phyloP scores from a whole-genome alignment of 129 eudicot species.

The Centrapalus pauciflorus region DNA sequence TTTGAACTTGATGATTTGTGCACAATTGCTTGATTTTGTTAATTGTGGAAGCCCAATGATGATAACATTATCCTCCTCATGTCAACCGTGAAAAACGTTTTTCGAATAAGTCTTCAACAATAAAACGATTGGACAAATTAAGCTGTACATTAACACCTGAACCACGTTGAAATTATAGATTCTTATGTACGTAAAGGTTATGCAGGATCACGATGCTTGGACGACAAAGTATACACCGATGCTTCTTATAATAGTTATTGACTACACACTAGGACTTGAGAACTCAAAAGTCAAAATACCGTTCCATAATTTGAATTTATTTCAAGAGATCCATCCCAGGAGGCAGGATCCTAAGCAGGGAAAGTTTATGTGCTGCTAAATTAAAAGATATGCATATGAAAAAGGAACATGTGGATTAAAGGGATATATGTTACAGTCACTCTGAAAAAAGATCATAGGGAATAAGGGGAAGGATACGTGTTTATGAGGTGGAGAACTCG shows the following conservation, averaged over 20 bases:
- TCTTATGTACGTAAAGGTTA: too few species aligned
- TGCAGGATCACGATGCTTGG: too few species aligned
- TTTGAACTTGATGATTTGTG: background rate
- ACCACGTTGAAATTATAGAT: too few species aligned
- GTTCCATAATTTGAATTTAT: background rate
- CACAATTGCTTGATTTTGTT: background rate
- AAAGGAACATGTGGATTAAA: background rate
- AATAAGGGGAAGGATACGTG: background rate
- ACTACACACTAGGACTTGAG: background rate
- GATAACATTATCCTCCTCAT: background rate
- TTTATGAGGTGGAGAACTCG: background rate
- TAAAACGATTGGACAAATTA: background rate
- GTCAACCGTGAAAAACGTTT: too few species aligned
- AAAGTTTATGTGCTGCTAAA: background rate
- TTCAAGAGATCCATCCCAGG: background rate
- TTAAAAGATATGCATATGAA: background rate
- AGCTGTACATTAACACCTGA: background rate
- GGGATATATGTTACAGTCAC: background rate
- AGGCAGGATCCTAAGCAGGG: background rate
- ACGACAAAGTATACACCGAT: background rate
- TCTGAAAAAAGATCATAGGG: background rate
- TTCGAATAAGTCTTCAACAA: background rate
- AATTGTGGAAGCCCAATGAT: background rate
- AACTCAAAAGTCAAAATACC: background rate
- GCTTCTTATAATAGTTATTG: background rate